Conservation (phyloP, 2,329 filamentous ascomycete species). For the Aureobasidium sp. region DNA sequence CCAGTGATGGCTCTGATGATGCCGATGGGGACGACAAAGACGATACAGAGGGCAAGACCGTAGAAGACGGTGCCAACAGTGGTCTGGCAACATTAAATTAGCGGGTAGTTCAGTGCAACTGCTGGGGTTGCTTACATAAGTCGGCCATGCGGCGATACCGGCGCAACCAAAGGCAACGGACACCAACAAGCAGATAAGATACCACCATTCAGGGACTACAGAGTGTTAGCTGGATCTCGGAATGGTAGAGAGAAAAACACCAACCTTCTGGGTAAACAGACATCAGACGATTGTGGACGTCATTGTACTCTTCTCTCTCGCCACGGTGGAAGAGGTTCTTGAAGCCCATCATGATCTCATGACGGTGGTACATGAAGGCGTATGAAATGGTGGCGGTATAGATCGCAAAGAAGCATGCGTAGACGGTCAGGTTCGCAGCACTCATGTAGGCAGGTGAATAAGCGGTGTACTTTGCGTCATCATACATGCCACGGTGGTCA, state of each 20-base stretch:
- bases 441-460: neutral
- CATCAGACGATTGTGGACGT: neutral
- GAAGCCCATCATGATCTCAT: conserved; percentile 9
- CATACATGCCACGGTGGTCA: neutral
- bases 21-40: neutral
- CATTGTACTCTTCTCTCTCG: neutral
- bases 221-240: neutral
- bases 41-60: neutral
- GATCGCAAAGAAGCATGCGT: conserved; percentile 1
- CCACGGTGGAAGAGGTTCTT: neutral
- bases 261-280: conserved; percentile 1
- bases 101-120: neutral
- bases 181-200: neutral
- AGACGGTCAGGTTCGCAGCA: neutral
- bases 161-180: neutral
- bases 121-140: neutral
- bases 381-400: neutral
- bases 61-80: conserved; percentile 4
- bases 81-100: neutral
- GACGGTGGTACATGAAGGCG: conserved; percentile 1
- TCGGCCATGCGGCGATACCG: conserved; percentile 4
- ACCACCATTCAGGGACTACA: conserved; percentile 5
- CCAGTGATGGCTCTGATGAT: conserved; percentile 2
- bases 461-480: neutral
- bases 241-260: neutral